These are phyloP conservation scores for Leccinum angustisporum DNA, from an alignment of 1,284 basidiomycete genomes.

Conservation along the genomic window DNA sequence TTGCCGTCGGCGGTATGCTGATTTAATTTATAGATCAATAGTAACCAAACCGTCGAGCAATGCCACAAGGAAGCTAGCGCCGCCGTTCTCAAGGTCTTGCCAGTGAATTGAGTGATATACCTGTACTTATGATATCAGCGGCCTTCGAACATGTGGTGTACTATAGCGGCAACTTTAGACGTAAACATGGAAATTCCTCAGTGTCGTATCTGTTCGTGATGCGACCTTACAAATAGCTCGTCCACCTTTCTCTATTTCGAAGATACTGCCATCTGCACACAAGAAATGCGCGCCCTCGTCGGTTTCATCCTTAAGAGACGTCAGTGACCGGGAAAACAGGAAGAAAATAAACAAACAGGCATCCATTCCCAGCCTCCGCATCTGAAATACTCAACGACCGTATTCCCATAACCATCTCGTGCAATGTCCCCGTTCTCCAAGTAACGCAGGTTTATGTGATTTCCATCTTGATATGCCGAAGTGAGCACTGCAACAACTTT, in stretches of 20 bases:
- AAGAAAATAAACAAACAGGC: slow-evolving; percentile 54
- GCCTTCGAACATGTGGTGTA: slow-evolving; percentile 14
- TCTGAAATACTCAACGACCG: slow-evolving; percentile 80
- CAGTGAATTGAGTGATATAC: slow-evolving; percentile 23
- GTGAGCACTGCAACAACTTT: slow-evolving; percentile 55
- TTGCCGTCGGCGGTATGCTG: not conserved
- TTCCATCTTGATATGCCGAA: slow-evolving; percentile 72
- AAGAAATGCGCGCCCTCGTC: slow-evolving; percentile 64
- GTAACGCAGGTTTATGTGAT: slow-evolving; percentile 67
- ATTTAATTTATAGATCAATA: slow-evolving; percentile 63
- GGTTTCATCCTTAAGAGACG: slow-evolving; percentile 43
- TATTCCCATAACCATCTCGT: slow-evolving; percentile 45
- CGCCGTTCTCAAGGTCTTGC: slow-evolving; percentile 51
- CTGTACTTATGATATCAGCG: slow-evolving; percentile 1
- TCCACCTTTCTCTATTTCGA: slow-evolving; percentile 55
- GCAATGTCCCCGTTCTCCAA: slow-evolving; percentile 44
- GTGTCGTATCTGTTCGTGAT: slow-evolving; percentile 29
- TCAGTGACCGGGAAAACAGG: slow-evolving; percentile 16
- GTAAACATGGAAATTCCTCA: slow-evolving; percentile 49
- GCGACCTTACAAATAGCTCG: slow-evolving; percentile 49
- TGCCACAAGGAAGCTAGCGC: slow-evolving; percentile 66
- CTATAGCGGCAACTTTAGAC: slow-evolving; percentile 18
- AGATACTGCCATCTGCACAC: slow-evolving; percentile 75
- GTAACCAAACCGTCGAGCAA: slow-evolving; percentile 69
- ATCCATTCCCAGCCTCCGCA: slow-evolving; percentile 84